These are phyloP conservation scores for Chlorella ohadii DNA, from an alignment of 139 green algal species.

Conservation along the genomic window DNA sequence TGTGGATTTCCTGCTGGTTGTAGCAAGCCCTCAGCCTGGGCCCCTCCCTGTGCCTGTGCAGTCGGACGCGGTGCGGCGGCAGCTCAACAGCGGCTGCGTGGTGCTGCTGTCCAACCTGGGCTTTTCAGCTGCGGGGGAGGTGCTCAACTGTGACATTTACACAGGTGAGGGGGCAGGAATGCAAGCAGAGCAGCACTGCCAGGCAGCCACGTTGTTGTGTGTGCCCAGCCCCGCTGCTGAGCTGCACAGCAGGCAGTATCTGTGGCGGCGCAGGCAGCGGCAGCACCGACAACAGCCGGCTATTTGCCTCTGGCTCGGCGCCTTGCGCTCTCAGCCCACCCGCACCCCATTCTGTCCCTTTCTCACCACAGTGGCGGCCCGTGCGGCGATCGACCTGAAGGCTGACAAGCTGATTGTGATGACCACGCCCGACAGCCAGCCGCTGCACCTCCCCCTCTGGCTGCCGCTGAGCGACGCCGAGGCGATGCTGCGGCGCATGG, in stretches of 20 bases:
- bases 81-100: slow-evolving; percentile 85
- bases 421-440: slow-evolving; percentile 68
- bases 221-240: too few relatives aligned
- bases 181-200: too few relatives aligned
- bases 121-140: slow-evolving; percentile 77
- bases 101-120: slow-evolving; percentile 92
- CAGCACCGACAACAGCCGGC: too few relatives aligned
- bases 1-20: too few relatives aligned
- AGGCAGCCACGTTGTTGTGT: too few relatives aligned
- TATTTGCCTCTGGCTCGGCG: too few relatives aligned
- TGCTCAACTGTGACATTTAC: slow-evolving; percentile 89
- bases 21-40: too few relatives aligned
- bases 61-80: slow-evolving; percentile 71
- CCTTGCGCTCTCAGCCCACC: too few relatives aligned
- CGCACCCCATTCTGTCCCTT: too few relatives aligned
- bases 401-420: slow-evolving; percentile 96
- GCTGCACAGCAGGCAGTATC: too few relatives aligned
- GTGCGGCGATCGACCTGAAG: slow-evolving; percentile 64
- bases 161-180: neutral
- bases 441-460: slow-evolving; percentile 76
- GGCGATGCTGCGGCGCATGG: slow-evolving; percentile 53
- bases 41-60: too few relatives aligned
- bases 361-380: slow-evolving; percentile 63
- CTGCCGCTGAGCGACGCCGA: slow-evolving; percentile 80
- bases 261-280: too few relatives aligned